Conservation (phyloP, 257 asterid genomes). For the Solanum piurae region DNA sequence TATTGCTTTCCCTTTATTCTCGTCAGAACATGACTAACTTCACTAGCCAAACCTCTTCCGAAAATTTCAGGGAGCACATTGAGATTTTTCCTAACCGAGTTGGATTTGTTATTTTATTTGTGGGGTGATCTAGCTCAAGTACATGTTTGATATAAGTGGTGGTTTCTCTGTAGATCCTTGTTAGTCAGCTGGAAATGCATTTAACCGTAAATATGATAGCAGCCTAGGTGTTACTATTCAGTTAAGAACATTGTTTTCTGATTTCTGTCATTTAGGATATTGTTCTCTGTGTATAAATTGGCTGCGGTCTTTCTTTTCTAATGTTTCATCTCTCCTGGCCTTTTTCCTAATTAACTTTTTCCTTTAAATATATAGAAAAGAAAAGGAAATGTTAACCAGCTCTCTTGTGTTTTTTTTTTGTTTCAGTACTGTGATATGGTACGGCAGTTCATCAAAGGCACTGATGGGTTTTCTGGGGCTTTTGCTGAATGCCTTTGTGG, state of each 20-base stretch:
- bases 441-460: constrained; percentile 79
- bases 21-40: not conserved
- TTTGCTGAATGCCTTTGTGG: constrained; percentile 96
- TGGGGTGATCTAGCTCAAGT: not conserved
- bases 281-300: not conserved
- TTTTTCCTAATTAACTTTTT: not conserved
- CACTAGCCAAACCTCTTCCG: not conserved
- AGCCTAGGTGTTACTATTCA: not conserved
- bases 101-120: not conserved
- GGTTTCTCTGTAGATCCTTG: not conserved
- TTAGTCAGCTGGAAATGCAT: not conserved
- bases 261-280: not conserved
- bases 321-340: not conserved
- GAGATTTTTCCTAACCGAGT: not conserved
- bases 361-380: not conserved
- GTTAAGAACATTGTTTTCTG: not conserved
- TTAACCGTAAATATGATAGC: not conserved
- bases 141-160: not conserved
- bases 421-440: constrained; percentile 78
- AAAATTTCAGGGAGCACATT: not conserved
- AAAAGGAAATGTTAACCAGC: not conserved
- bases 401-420: not conserved
- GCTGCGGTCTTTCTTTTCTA: not conserved
- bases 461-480: constrained; percentile 95
- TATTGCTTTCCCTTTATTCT: not conserved